phyloP scores from a whole-genome alignment of 306 rosid species.

The Gynostemma pentaphyllum region DNA sequence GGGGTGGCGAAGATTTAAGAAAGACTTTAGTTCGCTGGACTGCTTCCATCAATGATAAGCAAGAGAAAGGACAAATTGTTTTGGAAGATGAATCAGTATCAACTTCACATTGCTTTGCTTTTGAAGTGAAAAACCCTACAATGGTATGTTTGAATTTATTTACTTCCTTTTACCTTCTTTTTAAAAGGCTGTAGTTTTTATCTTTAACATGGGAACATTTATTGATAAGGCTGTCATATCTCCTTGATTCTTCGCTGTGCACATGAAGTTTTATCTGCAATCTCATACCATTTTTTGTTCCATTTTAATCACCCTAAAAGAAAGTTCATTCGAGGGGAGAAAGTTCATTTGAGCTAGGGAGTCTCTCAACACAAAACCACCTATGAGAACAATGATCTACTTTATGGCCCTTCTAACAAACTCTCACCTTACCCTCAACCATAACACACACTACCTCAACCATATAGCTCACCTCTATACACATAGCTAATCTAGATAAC shows the following conservation, averaged over 20 bases:
- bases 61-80: constrained; percentile 15
- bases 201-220: not conserved
- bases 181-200: not conserved
- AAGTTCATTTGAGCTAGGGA: not conserved
- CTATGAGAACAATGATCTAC: not conserved
- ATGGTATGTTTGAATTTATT: constrained; percentile 19
- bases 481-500: not conserved
- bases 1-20: constrained; percentile 51
- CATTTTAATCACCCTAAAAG: not conserved
- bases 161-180: not conserved
- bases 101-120: constrained; percentile 35
- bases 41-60: constrained; percentile 26
- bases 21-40: constrained; percentile 47
- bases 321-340: too few relatives aligned
- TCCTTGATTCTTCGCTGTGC: not conserved
- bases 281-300: not conserved
- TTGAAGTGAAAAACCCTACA: constrained; percentile 24
- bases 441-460: not conserved
- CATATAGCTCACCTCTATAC: not conserved
- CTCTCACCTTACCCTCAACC: not conserved
- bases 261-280: not conserved
- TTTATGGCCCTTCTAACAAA: not conserved
- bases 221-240: not conserved
- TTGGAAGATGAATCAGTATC: constrained; percentile 26
- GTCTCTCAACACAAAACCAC: not conserved